Conservation (phyloP, 1,139 yeast species). For the Saccharomycopsis phalli region DNA sequence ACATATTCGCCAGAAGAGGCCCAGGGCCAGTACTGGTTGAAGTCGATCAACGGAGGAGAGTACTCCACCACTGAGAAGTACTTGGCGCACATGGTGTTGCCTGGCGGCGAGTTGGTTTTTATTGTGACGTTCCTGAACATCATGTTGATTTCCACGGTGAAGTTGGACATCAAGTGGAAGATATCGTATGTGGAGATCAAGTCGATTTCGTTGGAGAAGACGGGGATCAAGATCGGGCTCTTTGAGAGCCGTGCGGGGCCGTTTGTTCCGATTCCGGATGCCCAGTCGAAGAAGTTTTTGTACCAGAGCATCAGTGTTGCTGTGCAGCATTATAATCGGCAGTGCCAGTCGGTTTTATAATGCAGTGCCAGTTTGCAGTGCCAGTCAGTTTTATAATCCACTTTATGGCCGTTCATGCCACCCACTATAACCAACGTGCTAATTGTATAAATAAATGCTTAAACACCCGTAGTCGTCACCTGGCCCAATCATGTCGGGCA, state of each 20-base stretch:
- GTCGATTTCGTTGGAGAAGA: constrained; percentile 65
- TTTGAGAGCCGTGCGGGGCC: constrained; percentile 51
- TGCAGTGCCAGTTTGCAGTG: constrained; percentile 6
- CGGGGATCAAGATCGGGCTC: constrained; percentile 67
- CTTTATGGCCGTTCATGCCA: too few relatives aligned
- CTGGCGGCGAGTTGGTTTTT: constrained; percentile 72
- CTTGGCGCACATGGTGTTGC: constrained; percentile 74
- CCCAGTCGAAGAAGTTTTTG: constrained; percentile 51
- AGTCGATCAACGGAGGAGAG: constrained; percentile 72
- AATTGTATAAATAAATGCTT: neutral
- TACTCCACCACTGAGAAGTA: constrained; percentile 58
- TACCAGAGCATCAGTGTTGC: constrained; percentile 74
- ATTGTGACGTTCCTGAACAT: constrained; percentile 69
- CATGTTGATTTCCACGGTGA: constrained; percentile 58
- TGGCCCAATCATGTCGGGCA: too few relatives aligned
- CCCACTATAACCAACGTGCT: neutral
- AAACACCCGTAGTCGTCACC: neutral
- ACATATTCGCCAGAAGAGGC: constrained; percentile 80
- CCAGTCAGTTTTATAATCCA: too few relatives aligned
- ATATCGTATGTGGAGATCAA: constrained; percentile 52
- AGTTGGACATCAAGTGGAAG: constrained; percentile 56
- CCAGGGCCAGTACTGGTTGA: constrained; percentile 91
- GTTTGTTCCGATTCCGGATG: constrained; percentile 75
- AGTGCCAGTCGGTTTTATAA: constrained; percentile 31
- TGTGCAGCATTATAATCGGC: constrained; percentile 68